Evolutionary conservation across 441 rosid species (phyloP).

Genomic region (Viola pubescens): DNA sequence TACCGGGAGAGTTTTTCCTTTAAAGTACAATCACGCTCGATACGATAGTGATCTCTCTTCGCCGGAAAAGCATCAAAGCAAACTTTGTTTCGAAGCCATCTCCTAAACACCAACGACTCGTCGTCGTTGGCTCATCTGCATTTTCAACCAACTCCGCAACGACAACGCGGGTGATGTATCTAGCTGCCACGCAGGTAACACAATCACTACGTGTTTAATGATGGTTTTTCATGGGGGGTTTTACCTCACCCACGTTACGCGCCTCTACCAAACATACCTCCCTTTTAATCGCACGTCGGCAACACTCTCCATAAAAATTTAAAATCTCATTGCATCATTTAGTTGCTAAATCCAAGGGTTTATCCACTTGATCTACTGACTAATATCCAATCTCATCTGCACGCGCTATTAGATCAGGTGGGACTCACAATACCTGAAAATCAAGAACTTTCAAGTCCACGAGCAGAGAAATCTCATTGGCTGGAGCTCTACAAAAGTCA

Average conservation of each 20-base stretch:
- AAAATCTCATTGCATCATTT: neutral
- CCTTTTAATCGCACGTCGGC: neutral
- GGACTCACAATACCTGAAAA: conserved; percentile 3
- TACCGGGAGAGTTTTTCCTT: too few species aligned
- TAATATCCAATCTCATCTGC: neutral
- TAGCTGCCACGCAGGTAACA: too few species aligned
- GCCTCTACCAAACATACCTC: neutral
- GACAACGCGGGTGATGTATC: too few species aligned
- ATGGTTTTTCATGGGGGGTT: neutral
- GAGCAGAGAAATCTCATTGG: conserved; percentile 16
- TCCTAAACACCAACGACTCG: too few species aligned
- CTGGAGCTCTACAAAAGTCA: too few species aligned
- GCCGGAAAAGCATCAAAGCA: too few species aligned
- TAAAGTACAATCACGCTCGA: too few species aligned
- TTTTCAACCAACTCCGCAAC: too few species aligned
- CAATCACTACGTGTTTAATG: too few species aligned
- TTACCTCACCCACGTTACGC: conserved; percentile 15
- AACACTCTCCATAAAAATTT: neutral
- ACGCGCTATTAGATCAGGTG: conserved; percentile 15
- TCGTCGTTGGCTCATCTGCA: too few species aligned
- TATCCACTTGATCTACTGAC: neutral
- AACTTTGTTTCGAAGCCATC: too few species aligned
- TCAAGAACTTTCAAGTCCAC: neutral
- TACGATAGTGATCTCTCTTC: too few species aligned
- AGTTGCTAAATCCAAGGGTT: neutral